Evolutionary conservation across 163 green algal species (phyloP).

Genomic region (Trebouxiophyceae sp.): DNA sequence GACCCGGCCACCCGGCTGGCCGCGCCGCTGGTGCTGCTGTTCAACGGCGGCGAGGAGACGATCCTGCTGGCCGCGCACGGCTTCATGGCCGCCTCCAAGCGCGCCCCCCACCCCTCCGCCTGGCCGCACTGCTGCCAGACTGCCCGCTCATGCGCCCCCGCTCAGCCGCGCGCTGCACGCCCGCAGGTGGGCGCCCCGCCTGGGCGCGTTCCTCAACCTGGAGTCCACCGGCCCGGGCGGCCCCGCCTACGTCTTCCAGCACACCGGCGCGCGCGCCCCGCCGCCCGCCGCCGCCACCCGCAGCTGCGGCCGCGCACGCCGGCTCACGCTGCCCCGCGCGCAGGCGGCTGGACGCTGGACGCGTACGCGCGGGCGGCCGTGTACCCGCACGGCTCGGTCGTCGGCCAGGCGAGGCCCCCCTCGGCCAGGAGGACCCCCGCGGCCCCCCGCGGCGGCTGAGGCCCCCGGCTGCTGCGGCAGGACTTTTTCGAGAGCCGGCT

Average conservation of each 20-base stretch:
- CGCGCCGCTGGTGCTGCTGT: constrained; percentile 51
- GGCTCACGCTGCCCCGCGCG: too few species aligned
- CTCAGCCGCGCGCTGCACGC: too few species aligned
- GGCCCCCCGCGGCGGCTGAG: too few species aligned
- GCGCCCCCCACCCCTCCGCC: constrained; percentile 23
- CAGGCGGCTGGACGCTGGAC: constrained; percentile 38
- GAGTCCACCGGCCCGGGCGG: constrained; percentile 62
- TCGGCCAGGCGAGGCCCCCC: constrained; percentile 55
- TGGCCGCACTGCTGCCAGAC: too few species aligned
- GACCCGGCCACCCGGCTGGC: constrained; percentile 16
- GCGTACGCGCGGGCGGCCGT: constrained; percentile 35
- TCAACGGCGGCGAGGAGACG: constrained; percentile 75
- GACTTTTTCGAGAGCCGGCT: constrained; percentile 48
- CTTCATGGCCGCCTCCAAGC: constrained; percentile 42
- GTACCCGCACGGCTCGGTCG: constrained; percentile 42
- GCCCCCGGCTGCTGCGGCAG: constrained; percentile 15
- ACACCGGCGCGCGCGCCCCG: constrained; percentile 15
- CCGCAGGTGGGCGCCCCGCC: constrained; percentile 4
- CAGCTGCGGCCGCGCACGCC: too few species aligned
- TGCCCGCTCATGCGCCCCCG: too few species aligned
- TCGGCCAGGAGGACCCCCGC: too few species aligned
- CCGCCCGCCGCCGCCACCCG: not conserved
- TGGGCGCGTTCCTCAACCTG: constrained; percentile 72
- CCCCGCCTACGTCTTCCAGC: constrained; percentile 64
- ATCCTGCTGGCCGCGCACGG: constrained; percentile 35